Evolutionary conservation across 768 basidiomycete genomes (phyloP).

Genomic region (Imleria badia): DNA sequence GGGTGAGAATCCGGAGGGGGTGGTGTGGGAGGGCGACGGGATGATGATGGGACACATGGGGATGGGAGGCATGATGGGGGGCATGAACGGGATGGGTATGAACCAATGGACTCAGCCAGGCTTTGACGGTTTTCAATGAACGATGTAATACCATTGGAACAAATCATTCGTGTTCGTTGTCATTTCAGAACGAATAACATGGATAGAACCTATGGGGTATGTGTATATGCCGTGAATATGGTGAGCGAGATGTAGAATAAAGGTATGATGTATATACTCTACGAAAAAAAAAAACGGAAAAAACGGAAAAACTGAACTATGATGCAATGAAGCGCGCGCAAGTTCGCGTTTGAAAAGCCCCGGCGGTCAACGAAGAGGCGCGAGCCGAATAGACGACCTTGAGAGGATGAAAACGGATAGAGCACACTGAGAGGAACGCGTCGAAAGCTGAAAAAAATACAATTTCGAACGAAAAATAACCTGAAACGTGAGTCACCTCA

Average conservation of each 20-base stretch:
- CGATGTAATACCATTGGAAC: not conserved
- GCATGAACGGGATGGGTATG: slow-evolving; percentile 41
- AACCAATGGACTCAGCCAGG: slow-evolving; percentile 37
- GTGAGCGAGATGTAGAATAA: slow-evolving; percentile 24
- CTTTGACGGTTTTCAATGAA: slow-evolving; percentile 34
- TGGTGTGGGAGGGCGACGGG: slow-evolving; percentile 38
- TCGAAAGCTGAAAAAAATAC: not conserved
- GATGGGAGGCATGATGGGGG: slow-evolving; percentile 33
- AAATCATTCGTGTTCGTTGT: not conserved
- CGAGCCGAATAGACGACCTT: not conserved
- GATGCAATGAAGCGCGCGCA: slow-evolving; percentile 6
- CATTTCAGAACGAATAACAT: slow-evolving; percentile 1
- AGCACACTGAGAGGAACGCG: not conserved
- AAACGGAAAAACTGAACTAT: slow-evolving; percentile 10
- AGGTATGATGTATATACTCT: slow-evolving; percentile 48
- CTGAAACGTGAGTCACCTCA: slow-evolving; percentile 10
- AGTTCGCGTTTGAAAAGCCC: slow-evolving; percentile 1
- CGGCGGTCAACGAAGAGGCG: slow-evolving; percentile 18
- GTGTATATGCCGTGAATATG: slow-evolving; percentile 25
- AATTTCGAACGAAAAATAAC: not conserved
- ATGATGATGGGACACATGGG: slow-evolving; percentile 38
- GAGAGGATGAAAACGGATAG: not conserved
- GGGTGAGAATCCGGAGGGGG: slow-evolving; percentile 29
- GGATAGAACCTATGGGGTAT: slow-evolving; percentile 24
- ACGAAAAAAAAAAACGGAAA: slow-evolving; percentile 26